phyloP scores from a whole-genome alignment of 805 yeast genomes.

The Grigorovia transvaalensis region DNA sequence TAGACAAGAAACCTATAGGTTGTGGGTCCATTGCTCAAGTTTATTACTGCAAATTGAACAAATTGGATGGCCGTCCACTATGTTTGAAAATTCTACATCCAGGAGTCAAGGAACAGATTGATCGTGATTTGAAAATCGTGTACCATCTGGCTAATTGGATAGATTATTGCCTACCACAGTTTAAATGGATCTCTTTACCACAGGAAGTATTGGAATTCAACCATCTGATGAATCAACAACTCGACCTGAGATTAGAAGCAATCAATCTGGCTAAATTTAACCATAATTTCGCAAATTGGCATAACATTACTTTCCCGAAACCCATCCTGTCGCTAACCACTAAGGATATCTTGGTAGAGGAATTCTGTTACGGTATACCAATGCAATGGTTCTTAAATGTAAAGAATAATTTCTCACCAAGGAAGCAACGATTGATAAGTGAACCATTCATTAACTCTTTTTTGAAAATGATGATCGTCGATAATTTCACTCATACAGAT shows the following conservation, averaged over 20 bases:
- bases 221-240: slow-evolving; percentile 73
- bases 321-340: slow-evolving; percentile 44
- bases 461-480: slow-evolving; percentile 81
- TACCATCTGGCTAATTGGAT: slow-evolving; percentile 60
- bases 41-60: slow-evolving; percentile 52
- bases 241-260: slow-evolving; percentile 86
- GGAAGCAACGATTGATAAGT: slow-evolving; percentile 31
- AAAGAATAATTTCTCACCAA: slow-evolving; percentile 16
- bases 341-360: slow-evolving; percentile 72
- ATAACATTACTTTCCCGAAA: slow-evolving; percentile 69
- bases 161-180: slow-evolving; percentile 63
- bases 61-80: slow-evolving; percentile 43
- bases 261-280: slow-evolving; percentile 64
- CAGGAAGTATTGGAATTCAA: slow-evolving; percentile 88
- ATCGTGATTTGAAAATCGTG: slow-evolving; percentile 81
- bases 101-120: slow-evolving; percentile 56
- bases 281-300: slow-evolving; percentile 47
- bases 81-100: slow-evolving; percentile 95
- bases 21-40: slow-evolving; percentile 99
- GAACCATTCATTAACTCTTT: slow-evolving; percentile 86
- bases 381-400: slow-evolving; percentile 58
- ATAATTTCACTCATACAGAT: slow-evolving; percentile 94
- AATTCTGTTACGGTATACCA: slow-evolving; percentile 72
- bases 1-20: slow-evolving; percentile 69
- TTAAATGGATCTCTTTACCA: slow-evolving; percentile 96